phyloP scores from a whole-genome alignment of 805 yeast genomes.

The Komagataella pastoris region DNA sequence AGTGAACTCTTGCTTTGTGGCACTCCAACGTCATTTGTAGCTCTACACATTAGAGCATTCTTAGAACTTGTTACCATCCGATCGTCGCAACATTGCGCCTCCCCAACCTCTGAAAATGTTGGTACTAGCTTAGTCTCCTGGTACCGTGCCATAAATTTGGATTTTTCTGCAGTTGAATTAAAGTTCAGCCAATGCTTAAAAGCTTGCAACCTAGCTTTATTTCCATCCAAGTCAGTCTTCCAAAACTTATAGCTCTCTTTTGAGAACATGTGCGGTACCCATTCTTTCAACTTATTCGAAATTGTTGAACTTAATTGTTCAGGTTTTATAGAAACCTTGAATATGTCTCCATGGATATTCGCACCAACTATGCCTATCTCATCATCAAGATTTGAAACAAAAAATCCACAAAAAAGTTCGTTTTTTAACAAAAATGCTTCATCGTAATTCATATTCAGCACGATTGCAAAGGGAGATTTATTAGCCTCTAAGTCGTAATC shows the following conservation, averaged over 20 bases:
- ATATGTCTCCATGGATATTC: not conserved
- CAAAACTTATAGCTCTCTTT: not conserved
- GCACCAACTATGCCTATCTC: not conserved
- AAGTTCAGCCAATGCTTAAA: not conserved
- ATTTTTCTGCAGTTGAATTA: not conserved
- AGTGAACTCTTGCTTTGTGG: not conserved
- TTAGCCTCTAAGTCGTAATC: slow-evolving; percentile 39
- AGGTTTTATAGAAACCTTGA: not conserved
- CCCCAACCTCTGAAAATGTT: not conserved
- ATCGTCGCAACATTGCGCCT: not conserved
- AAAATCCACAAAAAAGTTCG: not conserved
- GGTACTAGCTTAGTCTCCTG: not conserved
- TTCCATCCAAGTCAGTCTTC: not conserved
- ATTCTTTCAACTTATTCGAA: not conserved
- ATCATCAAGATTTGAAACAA: not conserved
- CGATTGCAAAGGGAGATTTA: slow-evolving; percentile 51
- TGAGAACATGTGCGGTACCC: not conserved
- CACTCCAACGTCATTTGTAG: not conserved
- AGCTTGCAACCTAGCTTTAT: not conserved
- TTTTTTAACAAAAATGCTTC: slow-evolving; percentile 19
- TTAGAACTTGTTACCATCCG: not conserved
- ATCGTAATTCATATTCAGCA: slow-evolving; percentile 43
- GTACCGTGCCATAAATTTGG: not conserved
- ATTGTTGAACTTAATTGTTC: not conserved
- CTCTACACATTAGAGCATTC: not conserved